Base-by-base conservation (phyloP, 2,329 filamentous ascomycete species). In the Microsporum audouinii region DNA sequence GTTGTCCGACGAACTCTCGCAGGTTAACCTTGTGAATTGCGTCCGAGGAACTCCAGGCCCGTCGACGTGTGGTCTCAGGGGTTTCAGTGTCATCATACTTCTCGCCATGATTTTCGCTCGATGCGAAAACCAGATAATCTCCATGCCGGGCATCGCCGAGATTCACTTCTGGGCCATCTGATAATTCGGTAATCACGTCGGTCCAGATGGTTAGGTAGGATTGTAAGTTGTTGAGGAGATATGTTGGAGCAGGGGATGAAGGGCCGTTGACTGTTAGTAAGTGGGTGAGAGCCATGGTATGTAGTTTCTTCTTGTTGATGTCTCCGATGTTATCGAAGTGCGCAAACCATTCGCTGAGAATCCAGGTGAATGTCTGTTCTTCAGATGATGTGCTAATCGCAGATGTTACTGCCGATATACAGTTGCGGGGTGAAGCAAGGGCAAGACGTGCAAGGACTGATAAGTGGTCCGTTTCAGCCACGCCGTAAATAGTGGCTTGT, bases 401-500 rank as follows among this genome's bases (percentile, higher is more conserved):
- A 8, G 74, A 70, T 6, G 70, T 68, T 58, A 83, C 68, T 0
- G 79, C 80, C 53, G 79, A 76, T 10, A 86, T 76, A 66, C 96
- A 87, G 1, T 88, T 77, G 1, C 75, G 74, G 0, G 91, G 89
- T 41, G 88, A 87, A 0, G 86, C 85, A 1, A 95, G 76, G 0
- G 86, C 83, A 14, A 97, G 81, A 1, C 91, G 87, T 1, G 89
- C 86, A 1, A 99, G 79, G 1, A 97, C 84, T 3, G 84, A 83
- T 69, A 95, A 88, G 71, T 95, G 96, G 70, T 96, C 89, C 0
- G 88, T 88, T 69, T 96, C 85, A 0, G 88, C 86, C 8, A 91
- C 81, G 10, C 85, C 84, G 67, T 87, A 87, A 38, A 96, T 82
- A 34, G 84, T 82, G 45, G 85, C 82, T 23, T 83, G 79, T 66